These are phyloP conservation scores for Salix brachista DNA, from an alignment of 345 rosid genomes.

Conservation along the genomic window DNA sequence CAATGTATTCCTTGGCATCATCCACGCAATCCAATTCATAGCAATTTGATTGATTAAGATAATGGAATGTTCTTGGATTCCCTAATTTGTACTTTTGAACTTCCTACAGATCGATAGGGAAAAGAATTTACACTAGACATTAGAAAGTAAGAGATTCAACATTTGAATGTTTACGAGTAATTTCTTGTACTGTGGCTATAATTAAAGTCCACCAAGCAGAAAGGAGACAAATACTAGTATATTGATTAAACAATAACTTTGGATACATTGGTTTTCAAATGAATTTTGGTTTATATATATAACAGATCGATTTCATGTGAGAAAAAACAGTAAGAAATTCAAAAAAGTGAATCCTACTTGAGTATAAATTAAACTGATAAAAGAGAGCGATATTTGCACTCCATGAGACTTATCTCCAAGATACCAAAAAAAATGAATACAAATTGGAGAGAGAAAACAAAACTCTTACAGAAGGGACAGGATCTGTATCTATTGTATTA, in stretches of 20 bases:
- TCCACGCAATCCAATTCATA: conserved; percentile 68
- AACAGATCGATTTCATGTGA: too few species aligned
- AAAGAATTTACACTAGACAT: neutral
- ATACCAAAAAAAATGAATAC: too few species aligned
- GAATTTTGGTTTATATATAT: too few species aligned
- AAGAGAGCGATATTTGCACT: neutral
- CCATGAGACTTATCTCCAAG: neutral
- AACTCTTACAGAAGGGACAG: neutral
- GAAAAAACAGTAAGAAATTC: too few species aligned
- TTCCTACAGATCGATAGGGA: conserved; percentile 50
- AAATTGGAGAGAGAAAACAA: too few species aligned
- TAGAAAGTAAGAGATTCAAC: neutral
- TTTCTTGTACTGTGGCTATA: neutral
- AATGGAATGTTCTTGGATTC: conserved; percentile 79
- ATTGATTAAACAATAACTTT: too few species aligned
- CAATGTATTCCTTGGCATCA: conserved; percentile 77
- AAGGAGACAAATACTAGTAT: too few species aligned
- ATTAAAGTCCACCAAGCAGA: neutral
- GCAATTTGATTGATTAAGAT: conserved; percentile 96
- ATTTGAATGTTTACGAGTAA: neutral
- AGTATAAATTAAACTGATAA: neutral
- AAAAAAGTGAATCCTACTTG: too few species aligned
- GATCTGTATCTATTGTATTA: neutral
- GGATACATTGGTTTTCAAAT: too few species aligned
- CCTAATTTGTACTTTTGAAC: conserved; percentile 72